A percentile compares a stretch with the other conserved stretches of the same genome.
Evolutionary conservation across 768 basidiomycete genomes (phyloP).

Genomic region (Rhodocollybia butyracea): DNA sequence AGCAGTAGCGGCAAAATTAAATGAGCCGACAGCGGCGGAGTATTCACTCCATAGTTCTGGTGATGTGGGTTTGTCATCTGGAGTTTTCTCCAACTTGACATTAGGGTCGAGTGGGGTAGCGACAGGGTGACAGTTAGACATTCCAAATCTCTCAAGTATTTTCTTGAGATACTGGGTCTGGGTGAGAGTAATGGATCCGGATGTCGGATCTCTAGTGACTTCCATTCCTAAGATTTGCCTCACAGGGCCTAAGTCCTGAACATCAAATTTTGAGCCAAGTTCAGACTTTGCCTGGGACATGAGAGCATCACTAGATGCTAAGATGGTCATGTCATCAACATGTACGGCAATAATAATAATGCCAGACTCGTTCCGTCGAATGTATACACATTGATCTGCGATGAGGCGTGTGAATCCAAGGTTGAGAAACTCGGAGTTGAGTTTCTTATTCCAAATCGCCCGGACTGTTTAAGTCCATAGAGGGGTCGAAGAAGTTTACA

Average conservation of each 20-base stretch:
- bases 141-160: slow-evolving; percentile 13
- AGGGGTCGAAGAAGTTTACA: slow-evolving; percentile 11
- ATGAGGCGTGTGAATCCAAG: slow-evolving; percentile 14
- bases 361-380: slow-evolving; percentile 5
- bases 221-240: slow-evolving; percentile 21
- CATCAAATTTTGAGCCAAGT: slow-evolving; percentile 12
- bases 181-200: slow-evolving; percentile 11
- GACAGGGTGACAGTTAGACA: slow-evolving; percentile 12
- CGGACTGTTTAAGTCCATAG: slow-evolving; percentile 26
- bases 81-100: slow-evolving; percentile 1
- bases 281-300: slow-evolving; percentile 8
- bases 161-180: slow-evolving; percentile 15
- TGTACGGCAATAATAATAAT: slow-evolving; percentile 11
- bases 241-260: slow-evolving; percentile 14
- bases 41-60: slow-evolving; percentile 15
- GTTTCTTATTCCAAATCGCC: slow-evolving; percentile 25
- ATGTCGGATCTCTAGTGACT: slow-evolving; percentile 9
- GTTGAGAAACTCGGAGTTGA: slow-evolving; percentile 12
- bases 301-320: slow-evolving; percentile 5
- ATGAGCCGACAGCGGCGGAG: slow-evolving; percentile 21
- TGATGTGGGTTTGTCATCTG: background rate
- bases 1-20: slow-evolving; percentile 26
- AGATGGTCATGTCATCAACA: slow-evolving; percentile 24
- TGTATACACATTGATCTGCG: slow-evolving; percentile 16
- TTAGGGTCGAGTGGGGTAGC: slow-evolving; percentile 17